phyloP scores from a whole-genome alignment of 805 yeast genomes.

The Candida schatavii region DNA sequence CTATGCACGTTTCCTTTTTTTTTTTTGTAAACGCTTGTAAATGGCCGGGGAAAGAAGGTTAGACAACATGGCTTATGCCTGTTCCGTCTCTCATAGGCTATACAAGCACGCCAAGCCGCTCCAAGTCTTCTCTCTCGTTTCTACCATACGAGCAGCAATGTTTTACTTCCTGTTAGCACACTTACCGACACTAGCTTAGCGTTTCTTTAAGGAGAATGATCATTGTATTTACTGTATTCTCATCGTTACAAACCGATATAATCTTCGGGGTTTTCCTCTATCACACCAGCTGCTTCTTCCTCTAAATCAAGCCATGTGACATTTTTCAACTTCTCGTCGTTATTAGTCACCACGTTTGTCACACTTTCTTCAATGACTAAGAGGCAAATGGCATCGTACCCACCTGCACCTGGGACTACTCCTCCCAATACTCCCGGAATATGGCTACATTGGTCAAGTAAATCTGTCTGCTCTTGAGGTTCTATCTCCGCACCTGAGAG shows the following conservation, averaged over 20 bases:
- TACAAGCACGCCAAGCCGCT: too few relatives aligned
- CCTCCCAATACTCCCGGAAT: slow-evolving; percentile 85
- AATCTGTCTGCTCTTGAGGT: slow-evolving; percentile 69
- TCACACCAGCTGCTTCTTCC: slow-evolving; percentile 60
- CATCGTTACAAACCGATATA: slow-evolving; percentile 18
- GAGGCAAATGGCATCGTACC: slow-evolving; percentile 87
- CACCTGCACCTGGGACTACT: slow-evolving; percentile 99
- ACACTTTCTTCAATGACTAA: slow-evolving; percentile 52
- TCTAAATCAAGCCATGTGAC: slow-evolving; percentile 69
- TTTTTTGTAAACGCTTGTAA: too few relatives aligned
- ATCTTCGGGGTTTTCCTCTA: slow-evolving; percentile 42
- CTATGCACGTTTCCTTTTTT: too few relatives aligned
- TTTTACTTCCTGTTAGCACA: too few relatives aligned
- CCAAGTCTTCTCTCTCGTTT: too few relatives aligned
- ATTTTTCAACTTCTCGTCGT: slow-evolving; percentile 30
- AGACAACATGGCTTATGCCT: too few relatives aligned
- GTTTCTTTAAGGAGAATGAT: too few relatives aligned
- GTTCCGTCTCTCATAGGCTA: too few relatives aligned
- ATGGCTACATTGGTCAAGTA: slow-evolving; percentile 50
- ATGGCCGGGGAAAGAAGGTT: too few relatives aligned
- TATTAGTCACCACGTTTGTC: slow-evolving; percentile 17
- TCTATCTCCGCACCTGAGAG: slow-evolving; percentile 84
- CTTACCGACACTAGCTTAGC: too few relatives aligned
- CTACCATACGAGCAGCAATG: too few relatives aligned
- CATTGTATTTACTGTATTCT: too few relatives aligned